Conservation (phyloP, 208 protist species). For the Vickermania spadyakhi region DNA sequence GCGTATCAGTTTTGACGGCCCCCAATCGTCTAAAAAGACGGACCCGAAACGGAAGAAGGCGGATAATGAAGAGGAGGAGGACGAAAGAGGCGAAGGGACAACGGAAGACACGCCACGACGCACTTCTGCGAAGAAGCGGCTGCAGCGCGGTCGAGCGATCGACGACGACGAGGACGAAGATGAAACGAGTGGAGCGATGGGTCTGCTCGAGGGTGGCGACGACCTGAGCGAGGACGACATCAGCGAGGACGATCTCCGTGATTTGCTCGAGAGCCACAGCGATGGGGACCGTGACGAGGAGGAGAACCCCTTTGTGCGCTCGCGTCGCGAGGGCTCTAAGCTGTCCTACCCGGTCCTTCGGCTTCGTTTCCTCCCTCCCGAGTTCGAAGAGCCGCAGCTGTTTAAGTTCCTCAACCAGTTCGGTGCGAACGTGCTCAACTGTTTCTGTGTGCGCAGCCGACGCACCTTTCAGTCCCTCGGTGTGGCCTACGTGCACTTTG, state of each 20-base stretch:
- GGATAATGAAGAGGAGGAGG: conserved; percentile 18
- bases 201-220: conserved; percentile 15
- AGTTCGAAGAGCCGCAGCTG: conserved; percentile 84
- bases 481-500: conserved; percentile 84
- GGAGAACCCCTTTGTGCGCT: conserved; percentile 27
- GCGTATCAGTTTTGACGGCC: too few relatives aligned
- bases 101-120: conserved; percentile 15
- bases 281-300: conserved; percentile 11
- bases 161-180: conserved; percentile 8
- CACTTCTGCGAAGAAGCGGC: conserved; percentile 16
- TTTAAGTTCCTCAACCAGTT: conserved; percentile 86
- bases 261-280: conserved; percentile 7
- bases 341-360: conserved; percentile 56
- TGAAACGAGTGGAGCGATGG: background rate
- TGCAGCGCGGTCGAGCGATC: background rate
- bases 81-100: conserved; percentile 9
- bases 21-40: too few relatives aligned
- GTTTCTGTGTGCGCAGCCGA: conserved; percentile 82
- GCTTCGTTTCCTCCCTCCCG: conserved; percentile 70
- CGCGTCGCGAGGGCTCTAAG: conserved; percentile 18
- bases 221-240: conserved; percentile 16
- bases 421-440: conserved; percentile 71
- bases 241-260: conserved; percentile 25
- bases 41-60: too few relatives aligned
- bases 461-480: conserved; percentile 80